Conservation (phyloP, 805 yeast species). For the Cyberlindnera sargentensis region DNA sequence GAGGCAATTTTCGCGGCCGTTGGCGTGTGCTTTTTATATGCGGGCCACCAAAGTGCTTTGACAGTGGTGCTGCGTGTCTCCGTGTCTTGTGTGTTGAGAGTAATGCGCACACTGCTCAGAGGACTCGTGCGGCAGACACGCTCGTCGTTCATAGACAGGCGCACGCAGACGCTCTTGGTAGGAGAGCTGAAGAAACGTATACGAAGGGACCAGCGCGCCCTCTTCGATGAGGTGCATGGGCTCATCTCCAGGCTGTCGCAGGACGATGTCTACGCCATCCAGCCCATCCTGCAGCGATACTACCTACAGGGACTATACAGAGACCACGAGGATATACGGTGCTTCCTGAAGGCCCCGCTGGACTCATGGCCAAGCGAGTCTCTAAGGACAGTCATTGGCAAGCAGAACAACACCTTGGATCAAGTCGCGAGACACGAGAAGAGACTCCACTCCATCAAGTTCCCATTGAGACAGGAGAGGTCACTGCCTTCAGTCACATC, state of each 20-base stretch:
- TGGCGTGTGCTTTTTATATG: no score
- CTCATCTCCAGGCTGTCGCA: conserved; percentile 1
- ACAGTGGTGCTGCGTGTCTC: no score
- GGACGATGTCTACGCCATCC: conserved; percentile 6
- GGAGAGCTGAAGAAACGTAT: conserved; percentile 6
- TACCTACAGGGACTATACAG: conserved; percentile 15
- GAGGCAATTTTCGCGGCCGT: no score
- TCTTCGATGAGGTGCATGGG: conserved; percentile 4
- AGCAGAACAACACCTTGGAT: conserved; percentile 7
- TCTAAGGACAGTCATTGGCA: conserved; percentile 5
- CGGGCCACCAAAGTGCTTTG: no score
- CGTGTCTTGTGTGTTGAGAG: no score
- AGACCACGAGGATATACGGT: conserved; percentile 15
- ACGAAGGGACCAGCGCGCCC: conserved; percentile 8
- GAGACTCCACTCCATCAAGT: conserved; percentile 2
- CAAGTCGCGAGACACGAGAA: conserved; percentile 3
- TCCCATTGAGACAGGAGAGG: conserved; percentile 12
- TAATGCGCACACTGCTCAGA: no score
- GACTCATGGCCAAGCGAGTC: conserved; percentile 20
- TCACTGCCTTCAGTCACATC: conserved; percentile 7
- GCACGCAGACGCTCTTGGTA: conserved; percentile 7
- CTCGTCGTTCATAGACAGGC: conserved; percentile 6
- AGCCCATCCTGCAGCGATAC: conserved; percentile 12
- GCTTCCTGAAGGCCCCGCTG: conserved; percentile 15
- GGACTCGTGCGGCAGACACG: conserved; percentile 2